Evolutionary conservation across 208 protist species (phyloP).

Genomic region (Leishmania amazonensis): DNA sequence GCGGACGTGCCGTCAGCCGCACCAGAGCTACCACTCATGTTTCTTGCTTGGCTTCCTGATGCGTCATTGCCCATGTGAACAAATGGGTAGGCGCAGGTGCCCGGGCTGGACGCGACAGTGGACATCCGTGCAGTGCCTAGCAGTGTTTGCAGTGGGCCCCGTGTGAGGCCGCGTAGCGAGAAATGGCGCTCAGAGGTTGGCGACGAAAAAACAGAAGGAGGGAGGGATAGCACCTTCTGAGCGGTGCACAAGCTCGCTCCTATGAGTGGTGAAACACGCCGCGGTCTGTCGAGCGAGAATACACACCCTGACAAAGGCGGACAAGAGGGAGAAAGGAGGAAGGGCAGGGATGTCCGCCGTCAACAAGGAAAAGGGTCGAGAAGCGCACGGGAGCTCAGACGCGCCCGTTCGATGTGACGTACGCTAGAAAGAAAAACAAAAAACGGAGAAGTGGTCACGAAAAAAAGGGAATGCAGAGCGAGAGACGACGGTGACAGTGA

Average conservation of each 20-base stretch:
- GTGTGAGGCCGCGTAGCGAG: not conserved
- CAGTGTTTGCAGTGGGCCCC: not conserved
- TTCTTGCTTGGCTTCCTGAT: not conserved
- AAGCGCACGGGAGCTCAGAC: not conserved
- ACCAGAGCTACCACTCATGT: not conserved
- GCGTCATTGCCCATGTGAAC: not conserved
- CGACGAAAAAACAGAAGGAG: not conserved
- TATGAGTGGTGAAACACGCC: not conserved
- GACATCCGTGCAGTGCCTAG: not conserved
- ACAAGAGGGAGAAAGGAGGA: slow-evolving; percentile 8
- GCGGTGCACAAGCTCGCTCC: not conserved
- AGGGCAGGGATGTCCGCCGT: not conserved
- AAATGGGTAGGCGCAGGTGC: slow-evolving; percentile 9
- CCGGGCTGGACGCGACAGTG: not conserved
- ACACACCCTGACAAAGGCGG: not conserved
- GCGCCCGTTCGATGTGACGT: not conserved
- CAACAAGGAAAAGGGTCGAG: not conserved
- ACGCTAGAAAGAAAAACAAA: not conserved
- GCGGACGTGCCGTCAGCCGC: not conserved
- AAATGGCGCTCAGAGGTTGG: not conserved
- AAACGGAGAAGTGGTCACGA: not conserved
- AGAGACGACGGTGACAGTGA: not conserved
- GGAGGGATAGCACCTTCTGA: not conserved
- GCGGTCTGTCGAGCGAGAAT: not conserved
- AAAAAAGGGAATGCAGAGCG: not conserved